phyloP scores from a whole-genome alignment of 2,329 filamentous ascomycete genomes.

The Penicillium sp. region DNA sequence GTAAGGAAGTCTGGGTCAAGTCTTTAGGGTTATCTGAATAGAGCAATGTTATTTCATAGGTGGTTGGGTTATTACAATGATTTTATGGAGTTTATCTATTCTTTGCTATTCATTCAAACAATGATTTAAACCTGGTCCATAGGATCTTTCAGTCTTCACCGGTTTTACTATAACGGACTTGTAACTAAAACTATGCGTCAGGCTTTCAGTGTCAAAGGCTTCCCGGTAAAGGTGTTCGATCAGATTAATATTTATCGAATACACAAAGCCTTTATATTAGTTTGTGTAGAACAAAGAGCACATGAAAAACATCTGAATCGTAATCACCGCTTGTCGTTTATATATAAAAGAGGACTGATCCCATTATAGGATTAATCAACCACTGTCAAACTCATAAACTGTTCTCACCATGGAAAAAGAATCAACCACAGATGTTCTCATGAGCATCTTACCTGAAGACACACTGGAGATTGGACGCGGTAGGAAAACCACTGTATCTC shows the following conservation, averaged over 20 bases:
- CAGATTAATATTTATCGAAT: neutral
- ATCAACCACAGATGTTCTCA: constrained; percentile 1
- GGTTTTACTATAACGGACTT: neutral
- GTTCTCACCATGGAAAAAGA: neutral
- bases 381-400: too few relatives aligned
- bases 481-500: neutral
- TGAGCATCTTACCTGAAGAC: neutral
- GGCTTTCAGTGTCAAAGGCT: neutral
- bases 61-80: neutral
- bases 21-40: neutral
- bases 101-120: neutral
- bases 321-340: neutral
- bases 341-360: neutral
- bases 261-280: neutral
- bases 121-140: neutral
- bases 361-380: too few relatives aligned
- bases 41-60: neutral
- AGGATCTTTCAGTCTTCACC: neutral
- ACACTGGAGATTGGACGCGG: neutral
- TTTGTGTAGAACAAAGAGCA: neutral
- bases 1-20: neutral
- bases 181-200: neutral
- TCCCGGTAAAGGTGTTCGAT: neutral
- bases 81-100: neutral
- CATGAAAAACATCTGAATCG: neutral